These are phyloP conservation scores for Aspergillus costaricaensis DNA, from an alignment of 2,329 filamentous ascomycete genomes.

Conservation along the genomic window DNA sequence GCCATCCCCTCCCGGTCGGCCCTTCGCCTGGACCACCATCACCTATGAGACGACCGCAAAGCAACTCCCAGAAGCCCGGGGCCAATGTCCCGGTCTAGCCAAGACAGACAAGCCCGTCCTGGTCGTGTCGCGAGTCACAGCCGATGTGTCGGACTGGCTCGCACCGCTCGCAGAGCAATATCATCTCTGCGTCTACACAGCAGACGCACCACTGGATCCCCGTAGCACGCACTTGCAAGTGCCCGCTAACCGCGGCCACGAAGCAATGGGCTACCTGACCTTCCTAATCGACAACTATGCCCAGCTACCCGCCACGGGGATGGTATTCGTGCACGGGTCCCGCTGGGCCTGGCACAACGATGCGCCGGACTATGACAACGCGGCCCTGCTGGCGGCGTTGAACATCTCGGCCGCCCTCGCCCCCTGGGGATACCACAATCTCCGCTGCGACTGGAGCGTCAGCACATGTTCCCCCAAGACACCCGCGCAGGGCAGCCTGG, in stretches of 20 bases:
- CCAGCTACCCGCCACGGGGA: constrained; percentile 39
- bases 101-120: constrained; percentile 46
- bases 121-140: constrained; percentile 45
- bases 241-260: constrained; percentile 50
- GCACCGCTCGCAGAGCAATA: constrained; percentile 41
- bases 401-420: constrained; percentile 44
- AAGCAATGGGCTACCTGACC: constrained; percentile 52
- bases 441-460: constrained; percentile 54
- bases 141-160: constrained; percentile 49
- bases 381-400: constrained; percentile 40
- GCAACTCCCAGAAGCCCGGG: constrained; percentile 39
- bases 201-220: constrained; percentile 34
- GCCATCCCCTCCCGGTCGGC: constrained; percentile 32
- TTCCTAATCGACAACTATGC: constrained; percentile 52
- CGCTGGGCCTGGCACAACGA: constrained; percentile 52
- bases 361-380: constrained; percentile 48
- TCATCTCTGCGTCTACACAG: constrained; percentile 51
- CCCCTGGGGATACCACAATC: constrained; percentile 49
- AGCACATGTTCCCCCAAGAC: constrained; percentile 42
- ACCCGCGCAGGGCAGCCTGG: constrained; percentile 45
- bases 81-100: constrained; percentile 47
- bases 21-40: constrained; percentile 48
- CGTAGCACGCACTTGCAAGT: constrained; percentile 41
- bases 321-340: constrained; percentile 48
- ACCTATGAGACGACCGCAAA: constrained; percentile 44